phyloP scores from a whole-genome alignment of 441 rosid species.

The Mallotus japonicus region DNA sequence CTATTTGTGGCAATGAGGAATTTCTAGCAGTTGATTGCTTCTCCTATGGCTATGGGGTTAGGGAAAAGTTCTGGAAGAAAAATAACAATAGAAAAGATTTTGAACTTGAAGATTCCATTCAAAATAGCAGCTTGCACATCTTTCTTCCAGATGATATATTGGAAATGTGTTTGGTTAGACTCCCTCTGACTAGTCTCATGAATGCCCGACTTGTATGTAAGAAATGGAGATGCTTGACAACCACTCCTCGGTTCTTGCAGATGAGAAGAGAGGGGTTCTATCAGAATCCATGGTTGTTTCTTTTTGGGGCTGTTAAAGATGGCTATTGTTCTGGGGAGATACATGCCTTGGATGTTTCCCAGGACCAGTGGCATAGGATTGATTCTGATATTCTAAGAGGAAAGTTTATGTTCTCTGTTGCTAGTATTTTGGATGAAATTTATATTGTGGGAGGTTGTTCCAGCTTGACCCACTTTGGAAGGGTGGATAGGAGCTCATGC shows the following conservation, averaged over 20 bases:
- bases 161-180: constrained; percentile 89
- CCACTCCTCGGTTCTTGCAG: constrained; percentile 65
- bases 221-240: constrained; percentile 81
- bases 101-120: constrained; percentile 44
- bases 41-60: constrained; percentile 59
- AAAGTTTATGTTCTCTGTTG: constrained; percentile 83
- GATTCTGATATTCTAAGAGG: constrained; percentile 70
- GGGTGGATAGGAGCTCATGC: constrained; percentile 75
- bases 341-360: constrained; percentile 72
- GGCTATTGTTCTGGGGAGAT: constrained; percentile 80
- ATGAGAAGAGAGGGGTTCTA: constrained; percentile 62
- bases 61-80: constrained; percentile 83
- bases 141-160: constrained; percentile 86
- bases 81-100: constrained; percentile 42
- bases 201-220: constrained; percentile 91
- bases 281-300: constrained; percentile 87
- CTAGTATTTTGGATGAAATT: constrained; percentile 66
- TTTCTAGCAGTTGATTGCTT: constrained; percentile 70
- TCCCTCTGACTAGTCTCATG: constrained; percentile 78
- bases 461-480: constrained; percentile 57
- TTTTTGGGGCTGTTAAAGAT: constrained; percentile 78
- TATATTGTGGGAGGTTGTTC: constrained; percentile 90
- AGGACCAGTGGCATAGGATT: constrained; percentile 74
- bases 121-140: constrained; percentile 52
- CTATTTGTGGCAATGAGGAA: constrained; percentile 69